Evolutionary conservation across 331 rosid species (phyloP).

Genomic region (Rosa hybrid): DNA sequence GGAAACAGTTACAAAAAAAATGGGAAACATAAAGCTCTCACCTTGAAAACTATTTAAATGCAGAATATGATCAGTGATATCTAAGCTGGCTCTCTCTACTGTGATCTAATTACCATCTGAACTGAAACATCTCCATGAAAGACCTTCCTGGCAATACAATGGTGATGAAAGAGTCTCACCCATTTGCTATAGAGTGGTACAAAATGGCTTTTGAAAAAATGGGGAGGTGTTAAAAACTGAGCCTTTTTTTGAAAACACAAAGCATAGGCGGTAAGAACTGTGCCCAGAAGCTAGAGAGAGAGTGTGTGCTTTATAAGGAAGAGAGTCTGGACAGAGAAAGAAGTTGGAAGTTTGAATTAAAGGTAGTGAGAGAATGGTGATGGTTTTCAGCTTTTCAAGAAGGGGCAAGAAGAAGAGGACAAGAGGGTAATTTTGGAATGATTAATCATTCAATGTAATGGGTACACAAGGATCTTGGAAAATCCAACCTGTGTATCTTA

Average conservation of each 20-base stretch:
- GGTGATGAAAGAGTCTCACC: background rate
- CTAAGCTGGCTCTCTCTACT: slow-evolving; percentile 23
- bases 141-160: slow-evolving; percentile 16
- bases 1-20: background rate
- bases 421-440: slow-evolving; percentile 48
- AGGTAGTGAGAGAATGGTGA: slow-evolving; percentile 34
- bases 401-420: slow-evolving; percentile 46
- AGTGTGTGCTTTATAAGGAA: background rate
- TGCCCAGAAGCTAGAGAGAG: slow-evolving; percentile 25
- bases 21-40: slow-evolving; percentile 11
- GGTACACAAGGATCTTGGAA: slow-evolving; percentile 30
- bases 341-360: slow-evolving; percentile 68
- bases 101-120: slow-evolving; percentile 31
- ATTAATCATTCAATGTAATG: slow-evolving; percentile 24
- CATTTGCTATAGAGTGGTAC: slow-evolving; percentile 13
- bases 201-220: background rate
- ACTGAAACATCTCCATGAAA: slow-evolving; percentile 27
- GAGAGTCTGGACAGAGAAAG: slow-evolving; percentile 20
- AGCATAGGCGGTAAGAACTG: slow-evolving; percentile 28
- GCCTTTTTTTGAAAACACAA: slow-evolving; percentile 32
- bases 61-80: slow-evolving; percentile 14
- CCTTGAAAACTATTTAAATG: slow-evolving; percentile 36
- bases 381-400: slow-evolving; percentile 39
- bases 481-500: slow-evolving; percentile 55
- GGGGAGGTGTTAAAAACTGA: slow-evolving; percentile 16